These are phyloP conservation scores for Breynia disticha DNA, from an alignment of 441 rosid species.

Conservation along the genomic window DNA sequence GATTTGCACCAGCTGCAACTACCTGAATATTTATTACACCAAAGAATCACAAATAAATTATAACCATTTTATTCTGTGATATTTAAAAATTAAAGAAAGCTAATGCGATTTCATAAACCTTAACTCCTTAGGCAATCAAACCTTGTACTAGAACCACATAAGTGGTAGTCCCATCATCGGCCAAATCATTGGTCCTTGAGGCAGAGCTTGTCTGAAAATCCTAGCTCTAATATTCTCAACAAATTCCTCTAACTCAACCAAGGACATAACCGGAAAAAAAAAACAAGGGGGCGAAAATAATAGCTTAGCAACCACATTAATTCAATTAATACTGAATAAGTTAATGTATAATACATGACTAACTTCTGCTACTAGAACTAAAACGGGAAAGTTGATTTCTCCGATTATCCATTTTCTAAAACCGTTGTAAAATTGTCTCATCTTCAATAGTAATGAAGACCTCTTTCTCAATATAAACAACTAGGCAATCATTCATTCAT, in stretches of 20 bases:
- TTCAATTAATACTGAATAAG: too few species aligned
- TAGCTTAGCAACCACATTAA: too few species aligned
- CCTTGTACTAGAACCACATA: slow-evolving; percentile 99
- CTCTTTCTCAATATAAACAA: too few species aligned
- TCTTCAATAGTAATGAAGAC: too few species aligned
- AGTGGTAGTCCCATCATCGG: slow-evolving; percentile 93
- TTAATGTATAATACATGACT: too few species aligned
- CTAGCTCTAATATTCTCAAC: slow-evolving; percentile 95
- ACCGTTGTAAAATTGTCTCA: too few species aligned
- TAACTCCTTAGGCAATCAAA: slow-evolving; percentile 87
- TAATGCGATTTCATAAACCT: slow-evolving; percentile 35
- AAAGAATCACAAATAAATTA: neutral
- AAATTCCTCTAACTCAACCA: slow-evolving; percentile 93
- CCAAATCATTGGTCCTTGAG: slow-evolving; percentile 90
- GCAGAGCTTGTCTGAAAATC: slow-evolving; percentile 93
- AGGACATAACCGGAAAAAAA: too few species aligned
- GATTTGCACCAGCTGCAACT: slow-evolving; percentile 93
- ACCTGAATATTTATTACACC: slow-evolving; percentile 33
- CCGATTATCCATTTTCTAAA: too few species aligned
- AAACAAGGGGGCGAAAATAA: too few species aligned
- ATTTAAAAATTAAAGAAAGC: neutral
- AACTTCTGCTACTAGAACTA: too few species aligned
- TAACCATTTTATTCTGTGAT: neutral
- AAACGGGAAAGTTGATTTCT: too few species aligned
- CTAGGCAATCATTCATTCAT: too few species aligned